Percentiles rank a stretch among this genome's conserved stretches.
Evolutionary conservation across 1,139 yeast species (phyloP).

Genomic region (Yamadazyma blattariae): DNA sequence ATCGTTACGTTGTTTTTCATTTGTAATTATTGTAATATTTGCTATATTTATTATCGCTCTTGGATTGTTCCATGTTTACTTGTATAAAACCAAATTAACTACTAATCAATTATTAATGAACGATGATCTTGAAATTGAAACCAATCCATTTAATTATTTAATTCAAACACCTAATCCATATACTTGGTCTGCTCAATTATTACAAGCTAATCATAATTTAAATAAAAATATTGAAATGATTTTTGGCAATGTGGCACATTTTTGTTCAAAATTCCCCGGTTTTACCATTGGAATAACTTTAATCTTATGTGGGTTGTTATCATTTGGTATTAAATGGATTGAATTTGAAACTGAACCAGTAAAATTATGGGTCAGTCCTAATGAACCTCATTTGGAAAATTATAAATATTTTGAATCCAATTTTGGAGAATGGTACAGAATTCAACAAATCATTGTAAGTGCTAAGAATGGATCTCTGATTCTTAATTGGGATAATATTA

Average conservation of each 20-base stretch:
- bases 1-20: conserved; percentile 68
- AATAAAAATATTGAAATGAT: conserved; percentile 19
- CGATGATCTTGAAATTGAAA: conserved; percentile 19
- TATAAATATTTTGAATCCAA: conserved; percentile 68
- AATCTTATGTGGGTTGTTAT: conserved; percentile 41
- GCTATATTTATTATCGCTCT: conserved; percentile 30
- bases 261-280: conserved; percentile 60
- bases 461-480: conserved; percentile 60
- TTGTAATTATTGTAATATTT: conserved; percentile 57
- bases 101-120: conserved; percentile 9
- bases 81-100: conserved; percentile 16
- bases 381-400: conserved; percentile 68
- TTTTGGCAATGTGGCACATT: conserved; percentile 48
- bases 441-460: conserved; percentile 79
- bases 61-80: conserved; percentile 36
- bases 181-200: background rate
- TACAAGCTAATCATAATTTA: conserved; percentile 12
- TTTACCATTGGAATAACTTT: conserved; percentile 48
- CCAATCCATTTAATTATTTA: conserved; percentile 15
- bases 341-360: conserved; percentile 77
- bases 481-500: conserved; percentile 58
- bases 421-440: conserved; percentile 90
- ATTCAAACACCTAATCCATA: conserved; percentile 2
- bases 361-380: conserved; percentile 84
- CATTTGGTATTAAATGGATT: conserved; percentile 52